Evolutionary conservation across 2,329 filamentous ascomycete species (phyloP).

Genomic region (Sclerotinia borealis): DNA sequence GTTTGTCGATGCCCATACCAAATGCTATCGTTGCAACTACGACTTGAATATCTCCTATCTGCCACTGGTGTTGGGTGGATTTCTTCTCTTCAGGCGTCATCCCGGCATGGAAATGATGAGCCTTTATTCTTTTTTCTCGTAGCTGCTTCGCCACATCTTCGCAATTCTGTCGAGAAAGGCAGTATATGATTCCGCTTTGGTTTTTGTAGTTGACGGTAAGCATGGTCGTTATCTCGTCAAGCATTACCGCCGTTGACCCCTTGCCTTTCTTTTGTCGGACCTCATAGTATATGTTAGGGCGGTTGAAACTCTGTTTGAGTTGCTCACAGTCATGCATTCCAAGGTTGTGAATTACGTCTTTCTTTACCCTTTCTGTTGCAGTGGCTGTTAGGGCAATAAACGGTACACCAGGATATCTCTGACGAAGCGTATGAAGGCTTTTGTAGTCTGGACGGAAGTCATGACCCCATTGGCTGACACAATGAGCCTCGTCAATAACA

Average conservation of each 20-base stretch:
- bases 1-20: slow-evolving; percentile 99
- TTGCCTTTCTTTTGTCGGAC: slow-evolving; percentile 52
- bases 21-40: slow-evolving; percentile 98
- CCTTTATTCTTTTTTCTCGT: slow-evolving; percentile 56
- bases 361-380: slow-evolving; percentile 85
- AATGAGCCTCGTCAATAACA: slow-evolving; percentile 98
- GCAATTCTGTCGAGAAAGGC: slow-evolving; percentile 75
- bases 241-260: slow-evolving; percentile 23
- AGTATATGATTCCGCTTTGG: slow-evolving; percentile 89
- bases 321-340: slow-evolving; percentile 68
- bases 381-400: slow-evolving; percentile 95
- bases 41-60: slow-evolving; percentile 70
- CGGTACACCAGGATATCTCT: slow-evolving; percentile 70
- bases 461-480: slow-evolving; percentile 98
- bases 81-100: slow-evolving; percentile 64
- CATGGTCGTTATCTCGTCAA: slow-evolving; percentile 51
- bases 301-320: slow-evolving; percentile 92
- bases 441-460: slow-evolving; percentile 98
- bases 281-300: slow-evolving; percentile 90
- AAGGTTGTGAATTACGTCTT: slow-evolving; percentile 89
- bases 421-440: slow-evolving; percentile 66
- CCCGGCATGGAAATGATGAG: slow-evolving; percentile 80
- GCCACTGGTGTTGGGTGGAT: slow-evolving; percentile 74
- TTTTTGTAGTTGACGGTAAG: slow-evolving; percentile 64
- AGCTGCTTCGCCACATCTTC: slow-evolving; percentile 74